A percentile compares a stretch with the other conserved stretches of the same genome.
These are phyloP conservation scores for Penicillium freii DNA, from an alignment of 2,329 filamentous ascomycete genomes.

Conservation along the genomic window DNA sequence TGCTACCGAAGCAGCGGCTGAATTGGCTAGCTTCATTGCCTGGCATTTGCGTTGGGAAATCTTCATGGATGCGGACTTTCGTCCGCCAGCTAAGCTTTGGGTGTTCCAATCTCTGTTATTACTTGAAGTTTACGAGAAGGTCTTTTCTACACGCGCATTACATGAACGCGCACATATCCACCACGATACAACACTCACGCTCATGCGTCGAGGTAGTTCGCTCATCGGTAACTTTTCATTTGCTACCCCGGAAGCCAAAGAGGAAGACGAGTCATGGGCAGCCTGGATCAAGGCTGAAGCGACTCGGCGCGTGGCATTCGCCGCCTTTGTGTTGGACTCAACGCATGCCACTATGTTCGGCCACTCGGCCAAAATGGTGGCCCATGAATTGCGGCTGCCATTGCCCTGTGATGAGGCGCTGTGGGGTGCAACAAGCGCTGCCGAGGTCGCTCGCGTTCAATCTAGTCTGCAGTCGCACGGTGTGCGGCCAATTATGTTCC, in stretches of 20 bases:
- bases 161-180: slow-evolving; percentile 96
- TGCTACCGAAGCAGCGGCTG: slow-evolving; percentile 71
- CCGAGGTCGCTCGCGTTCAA: slow-evolving; percentile 82
- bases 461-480: slow-evolving; percentile 75
- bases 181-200: slow-evolving; percentile 88
- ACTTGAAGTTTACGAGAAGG: slow-evolving; percentile 93
- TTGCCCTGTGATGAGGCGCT: slow-evolving; percentile 89
- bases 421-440: slow-evolving; percentile 85
- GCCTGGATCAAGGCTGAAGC: slow-evolving; percentile 95
- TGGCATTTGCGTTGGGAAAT: slow-evolving; percentile 96
- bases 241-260: slow-evolving; percentile 76
- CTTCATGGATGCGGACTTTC: slow-evolving; percentile 85
- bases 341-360: slow-evolving; percentile 98
- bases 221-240: slow-evolving; percentile 80
- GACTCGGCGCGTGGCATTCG: slow-evolving; percentile 84
- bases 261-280: slow-evolving; percentile 85
- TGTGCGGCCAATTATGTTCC: slow-evolving; percentile 79
- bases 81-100: slow-evolving; percentile 92
- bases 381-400: slow-evolving; percentile 88
- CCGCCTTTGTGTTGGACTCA: slow-evolving; percentile 91
- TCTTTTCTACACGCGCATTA: slow-evolving; percentile 87
- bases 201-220: slow-evolving; percentile 92
- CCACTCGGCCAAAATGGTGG: slow-evolving; percentile 94
- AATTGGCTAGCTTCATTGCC: slow-evolving; percentile 83
- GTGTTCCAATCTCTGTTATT: slow-evolving; percentile 88